phyloP scores from a whole-genome alignment of 306 rosid species.

The Adenanthera pavonina region DNA sequence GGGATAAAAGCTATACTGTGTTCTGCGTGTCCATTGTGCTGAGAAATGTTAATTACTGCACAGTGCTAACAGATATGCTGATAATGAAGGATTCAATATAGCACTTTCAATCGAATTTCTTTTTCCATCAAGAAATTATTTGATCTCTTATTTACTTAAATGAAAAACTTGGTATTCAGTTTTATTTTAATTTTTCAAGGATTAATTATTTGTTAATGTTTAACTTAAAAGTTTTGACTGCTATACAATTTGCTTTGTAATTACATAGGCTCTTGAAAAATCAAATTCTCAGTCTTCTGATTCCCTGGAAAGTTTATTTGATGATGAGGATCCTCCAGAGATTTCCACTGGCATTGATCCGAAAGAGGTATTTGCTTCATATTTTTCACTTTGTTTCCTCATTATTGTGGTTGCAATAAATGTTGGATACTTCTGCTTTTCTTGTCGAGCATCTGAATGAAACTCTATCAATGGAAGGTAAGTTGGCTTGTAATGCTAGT shows the following conservation, averaged over 20 bases:
- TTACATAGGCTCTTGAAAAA: slow-evolving; percentile 54
- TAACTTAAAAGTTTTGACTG: slow-evolving; percentile 29
- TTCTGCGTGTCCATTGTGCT: slow-evolving; percentile 22
- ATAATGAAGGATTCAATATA: not conserved
- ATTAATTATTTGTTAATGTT: slow-evolving; percentile 29
- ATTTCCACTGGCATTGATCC: slow-evolving; percentile 47
- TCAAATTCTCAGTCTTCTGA: slow-evolving; percentile 74
- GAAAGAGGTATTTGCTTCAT: slow-evolving; percentile 70
- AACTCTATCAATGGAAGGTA: not conserved
- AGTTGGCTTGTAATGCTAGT: not conserved
- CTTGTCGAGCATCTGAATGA: not conserved
- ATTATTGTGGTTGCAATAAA: not conserved
- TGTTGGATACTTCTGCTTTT: slow-evolving; percentile 8
- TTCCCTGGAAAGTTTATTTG: slow-evolving; percentile 89
- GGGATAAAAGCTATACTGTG: not conserved
- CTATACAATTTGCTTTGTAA: slow-evolving; percentile 39
- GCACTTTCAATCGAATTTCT: not conserved
- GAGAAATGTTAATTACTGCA: not conserved
- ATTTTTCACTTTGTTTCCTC: slow-evolving; percentile 11
- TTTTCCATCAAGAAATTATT: not conserved
- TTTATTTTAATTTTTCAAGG: slow-evolving; percentile 14
- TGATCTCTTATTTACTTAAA: not conserved
- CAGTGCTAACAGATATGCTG: not conserved
- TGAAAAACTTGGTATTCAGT: slow-evolving; percentile 22
- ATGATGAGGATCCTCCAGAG: slow-evolving; percentile 64